A percentile compares a stretch with the other conserved stretches of the same genome.
phyloP scores from a whole-genome alignment of 495 filamentous ascomycete genomes.

The Lasiosphaeris hirsuta region DNA sequence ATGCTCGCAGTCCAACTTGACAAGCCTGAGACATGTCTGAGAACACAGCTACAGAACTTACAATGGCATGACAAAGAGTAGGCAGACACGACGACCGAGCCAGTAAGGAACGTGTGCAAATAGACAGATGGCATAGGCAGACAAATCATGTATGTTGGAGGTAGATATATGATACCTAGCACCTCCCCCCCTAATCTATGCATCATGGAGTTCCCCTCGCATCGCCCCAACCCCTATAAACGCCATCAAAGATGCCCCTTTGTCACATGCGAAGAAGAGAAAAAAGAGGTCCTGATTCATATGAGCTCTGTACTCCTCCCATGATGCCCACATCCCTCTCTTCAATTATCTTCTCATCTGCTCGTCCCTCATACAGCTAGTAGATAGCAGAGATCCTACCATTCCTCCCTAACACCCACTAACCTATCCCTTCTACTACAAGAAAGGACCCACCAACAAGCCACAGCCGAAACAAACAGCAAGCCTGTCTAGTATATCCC shows the following conservation, averaged over 20 bases:
- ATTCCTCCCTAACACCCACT: neutral
- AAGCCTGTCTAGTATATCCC: constrained; percentile 59
- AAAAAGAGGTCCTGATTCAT: too few relatives aligned
- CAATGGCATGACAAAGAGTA: too few relatives aligned
- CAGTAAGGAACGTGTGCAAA: too few relatives aligned
- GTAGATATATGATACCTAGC: neutral
- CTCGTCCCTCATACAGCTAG: neutral
- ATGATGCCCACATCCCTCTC: neutral
- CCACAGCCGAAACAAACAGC: neutral
- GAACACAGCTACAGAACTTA: too few relatives aligned
- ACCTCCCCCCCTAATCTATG: neutral
- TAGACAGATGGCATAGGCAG: too few relatives aligned
- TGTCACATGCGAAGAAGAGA: neutral
- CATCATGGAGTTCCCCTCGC: neutral
- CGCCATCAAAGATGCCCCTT: constrained; percentile 1
- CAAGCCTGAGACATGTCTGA: too few relatives aligned
- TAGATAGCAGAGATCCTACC: neutral
- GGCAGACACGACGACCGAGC: too few relatives aligned
- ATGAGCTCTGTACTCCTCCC: too few relatives aligned
- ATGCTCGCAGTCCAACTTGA: too few relatives aligned
- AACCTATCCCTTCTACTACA: too few relatives aligned
- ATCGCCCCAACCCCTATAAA: neutral
- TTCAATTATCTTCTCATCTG: neutral
- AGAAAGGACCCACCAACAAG: neutral
- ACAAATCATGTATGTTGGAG: too few relatives aligned